Base-by-base conservation (phyloP, 352 stramenopile species). In the Elongisporangium undulatum region DNA sequence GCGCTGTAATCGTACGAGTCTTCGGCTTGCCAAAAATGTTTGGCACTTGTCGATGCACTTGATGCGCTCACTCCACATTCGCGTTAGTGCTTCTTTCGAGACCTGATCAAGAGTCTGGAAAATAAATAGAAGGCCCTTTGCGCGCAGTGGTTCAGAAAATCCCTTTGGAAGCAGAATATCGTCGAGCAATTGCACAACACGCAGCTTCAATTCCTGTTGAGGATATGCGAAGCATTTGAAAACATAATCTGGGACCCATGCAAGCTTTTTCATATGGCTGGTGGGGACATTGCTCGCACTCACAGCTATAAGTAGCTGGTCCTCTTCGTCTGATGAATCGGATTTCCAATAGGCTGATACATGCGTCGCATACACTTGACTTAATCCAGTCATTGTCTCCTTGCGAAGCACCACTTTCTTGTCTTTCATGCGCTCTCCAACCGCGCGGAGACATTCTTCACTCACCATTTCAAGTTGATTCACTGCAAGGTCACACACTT, bases 381-480 rank as follows among this genome's bases (percentile, higher is more conserved):
- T 90, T 16, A 96, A 68, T 0, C 87, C 87, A 13, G 87, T 96
- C 87, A 96, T 96, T 10, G 87, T 90, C 64, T 96, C 87, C 56
- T 94, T 96, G 16, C 87, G 70, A 22, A 94, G 45, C 0, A 75
- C 55, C 1, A 93, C 77, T 52, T 83, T 91, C 57, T 96, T 96
- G 64, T 96, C 87, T 58, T 94, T 94, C 84, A 96, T 92, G 10
- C 87, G 83, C 56, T 96, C 87, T 17, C 85, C 87, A 8, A 94
- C 79, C 52, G 85, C 70, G 3, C 78, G 76, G 3, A 96, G 71
- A 49, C 79, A 89, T 15, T 83, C 69, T 29, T 89, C 78, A 49
- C 73, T 86, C 13, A 94, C 77, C 21, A 75, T 53, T n/a, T 82
- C 72, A 38, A 96, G 62, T n/a, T 62, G 66, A 57, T 88, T 92